These are phyloP conservation scores for Cladorrhinum samala DNA, from an alignment of 495 filamentous ascomycete genomes.

Conservation along the genomic window DNA sequence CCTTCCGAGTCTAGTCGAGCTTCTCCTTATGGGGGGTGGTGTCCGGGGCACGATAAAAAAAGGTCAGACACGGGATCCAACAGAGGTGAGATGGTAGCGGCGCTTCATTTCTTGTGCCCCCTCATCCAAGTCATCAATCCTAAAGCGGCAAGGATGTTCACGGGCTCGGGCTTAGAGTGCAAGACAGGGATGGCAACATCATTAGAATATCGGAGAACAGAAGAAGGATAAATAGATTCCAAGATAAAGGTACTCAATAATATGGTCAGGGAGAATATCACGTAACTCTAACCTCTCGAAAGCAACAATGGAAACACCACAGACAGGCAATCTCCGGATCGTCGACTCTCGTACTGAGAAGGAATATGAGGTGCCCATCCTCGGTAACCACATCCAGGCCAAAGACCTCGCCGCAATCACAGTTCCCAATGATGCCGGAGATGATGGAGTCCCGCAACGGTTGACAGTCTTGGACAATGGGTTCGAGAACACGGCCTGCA, in stretches of 20 bases:
- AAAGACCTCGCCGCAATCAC: background rate
- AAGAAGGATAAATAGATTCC: background rate
- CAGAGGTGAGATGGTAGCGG: no score
- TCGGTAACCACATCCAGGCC: background rate
- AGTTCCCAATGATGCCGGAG: background rate
- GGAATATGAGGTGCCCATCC: background rate
- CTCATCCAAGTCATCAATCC: no score
- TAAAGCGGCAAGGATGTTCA: no score
- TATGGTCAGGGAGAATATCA: no score
- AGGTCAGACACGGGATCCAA: no score
- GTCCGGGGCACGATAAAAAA: no score
- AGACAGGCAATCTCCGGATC: background rate
- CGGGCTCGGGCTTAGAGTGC: no score
- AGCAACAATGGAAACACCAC: background rate
- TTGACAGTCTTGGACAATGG: constrained; percentile 50
- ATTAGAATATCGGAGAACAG: background rate
- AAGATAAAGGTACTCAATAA: no score
- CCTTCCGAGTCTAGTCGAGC: no score
- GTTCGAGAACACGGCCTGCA: constrained; percentile 49
- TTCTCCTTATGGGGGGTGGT: no score
- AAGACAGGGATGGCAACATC: background rate
- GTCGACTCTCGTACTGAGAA: constrained; percentile 1
- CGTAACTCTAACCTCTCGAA: no score
- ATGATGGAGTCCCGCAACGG: background rate
- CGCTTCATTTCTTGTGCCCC: no score